Percentiles rank a stretch among this genome's conserved stretches.
Conservation (phyloP, 805 yeast genomes). For the Metschnikowia baotianmanensis region DNA sequence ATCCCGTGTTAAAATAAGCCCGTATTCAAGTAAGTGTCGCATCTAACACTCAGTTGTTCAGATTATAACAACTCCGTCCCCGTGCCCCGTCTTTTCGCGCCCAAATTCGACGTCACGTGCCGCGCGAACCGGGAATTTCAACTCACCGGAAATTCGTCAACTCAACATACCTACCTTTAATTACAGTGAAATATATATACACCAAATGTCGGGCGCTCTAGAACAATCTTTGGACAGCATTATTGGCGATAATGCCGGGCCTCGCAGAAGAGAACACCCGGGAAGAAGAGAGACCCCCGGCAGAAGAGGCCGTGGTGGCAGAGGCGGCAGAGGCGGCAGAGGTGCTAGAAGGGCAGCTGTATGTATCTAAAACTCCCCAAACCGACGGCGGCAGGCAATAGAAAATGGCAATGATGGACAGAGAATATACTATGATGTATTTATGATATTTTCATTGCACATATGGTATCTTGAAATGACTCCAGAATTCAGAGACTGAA, state of each 20-base stretch:
- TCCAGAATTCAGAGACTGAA: too few relatives aligned
- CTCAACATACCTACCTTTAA: too few relatives aligned
- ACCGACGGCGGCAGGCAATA: background rate
- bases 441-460: too few relatives aligned
- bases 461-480: too few relatives aligned
- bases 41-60: too few relatives aligned
- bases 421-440: too few relatives aligned
- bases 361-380: conserved; percentile 10
- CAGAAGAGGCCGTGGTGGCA: conserved; percentile 15
- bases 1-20: too few relatives aligned
- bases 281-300: conserved; percentile 19
- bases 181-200: too few relatives aligned
- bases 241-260: conserved; percentile 40
- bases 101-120: conserved; percentile 1
- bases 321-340: too few relatives aligned
- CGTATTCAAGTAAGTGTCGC: too few relatives aligned
- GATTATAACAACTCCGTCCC: too few relatives aligned
- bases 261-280: conserved; percentile 19
- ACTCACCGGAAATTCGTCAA: too few relatives aligned
- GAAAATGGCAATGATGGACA: background rate
- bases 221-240: conserved; percentile 71
- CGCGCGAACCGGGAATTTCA: background rate
- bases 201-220: conserved; percentile 35
- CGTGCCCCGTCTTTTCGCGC: background rate
- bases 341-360: conserved; percentile 15